Percentiles rank a stretch among this genome's conserved stretches.
These are phyloP conservation scores for Ophiostoma quercus DNA, from an alignment of 2,329 filamentous ascomycete genomes.

Conservation along the genomic window DNA sequence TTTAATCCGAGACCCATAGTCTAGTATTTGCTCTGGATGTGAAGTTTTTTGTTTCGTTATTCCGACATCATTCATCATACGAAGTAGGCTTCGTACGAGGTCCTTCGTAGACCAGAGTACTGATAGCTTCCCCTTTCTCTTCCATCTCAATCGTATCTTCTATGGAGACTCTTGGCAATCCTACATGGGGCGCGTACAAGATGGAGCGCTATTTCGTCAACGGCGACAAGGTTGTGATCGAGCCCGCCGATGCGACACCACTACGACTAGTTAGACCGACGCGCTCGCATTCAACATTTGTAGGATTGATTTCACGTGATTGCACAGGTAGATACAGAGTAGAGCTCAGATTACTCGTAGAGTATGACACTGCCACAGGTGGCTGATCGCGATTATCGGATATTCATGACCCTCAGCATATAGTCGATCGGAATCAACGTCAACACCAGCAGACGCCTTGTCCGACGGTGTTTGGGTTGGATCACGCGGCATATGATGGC, in stretches of 20 bases:
- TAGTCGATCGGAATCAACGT: conserved; percentile 1
- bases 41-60: too few species aligned
- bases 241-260: background rate
- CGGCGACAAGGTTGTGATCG: conserved; percentile 8
- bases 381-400: background rate
- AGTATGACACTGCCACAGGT: background rate
- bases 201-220: conserved; percentile 8
- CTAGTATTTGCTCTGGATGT: background rate
- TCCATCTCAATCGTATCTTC: background rate
- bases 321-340: background rate
- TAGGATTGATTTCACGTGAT: background rate
- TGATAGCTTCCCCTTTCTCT: background rate
- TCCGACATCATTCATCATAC: too few species aligned
- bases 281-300: background rate
- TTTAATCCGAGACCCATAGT: background rate
- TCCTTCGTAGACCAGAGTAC: too few species aligned
- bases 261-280: background rate
- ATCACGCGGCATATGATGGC: background rate
- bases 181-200: background rate
- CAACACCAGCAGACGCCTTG: background rate
- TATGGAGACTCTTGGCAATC: background rate
- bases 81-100: too few species aligned
- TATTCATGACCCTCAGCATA: background rate
- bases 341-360: too few species aligned
- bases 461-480: background rate